These are phyloP conservation scores for Fusarium aywerte DNA, from an alignment of 2,329 filamentous ascomycete species.

Conservation along the genomic window DNA sequence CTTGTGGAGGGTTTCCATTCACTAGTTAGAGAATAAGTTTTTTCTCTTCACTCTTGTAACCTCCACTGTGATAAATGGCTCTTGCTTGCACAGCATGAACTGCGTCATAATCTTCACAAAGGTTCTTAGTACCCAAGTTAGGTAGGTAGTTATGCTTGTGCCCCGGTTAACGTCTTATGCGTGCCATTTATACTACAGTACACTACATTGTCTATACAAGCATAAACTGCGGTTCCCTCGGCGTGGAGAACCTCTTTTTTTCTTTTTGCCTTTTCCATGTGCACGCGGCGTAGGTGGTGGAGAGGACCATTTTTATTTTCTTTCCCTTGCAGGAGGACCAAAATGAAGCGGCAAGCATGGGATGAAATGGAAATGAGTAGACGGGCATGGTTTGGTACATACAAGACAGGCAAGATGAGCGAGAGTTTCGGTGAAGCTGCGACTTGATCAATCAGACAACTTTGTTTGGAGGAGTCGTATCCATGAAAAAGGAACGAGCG, in stretches of 20 bases:
- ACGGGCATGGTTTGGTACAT: slow-evolving; percentile 25
- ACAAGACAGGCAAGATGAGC: slow-evolving; percentile 23
- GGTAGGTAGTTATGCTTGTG: slow-evolving; percentile 20
- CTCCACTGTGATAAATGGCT: slow-evolving; percentile 10
- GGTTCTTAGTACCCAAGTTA: slow-evolving; percentile 12
- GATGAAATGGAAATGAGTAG: slow-evolving; percentile 43
- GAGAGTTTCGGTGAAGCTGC: slow-evolving; percentile 38
- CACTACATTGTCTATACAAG: neutral
- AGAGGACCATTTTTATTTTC: slow-evolving; percentile 30
- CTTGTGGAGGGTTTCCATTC: slow-evolving; percentile 11
- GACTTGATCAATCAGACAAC: slow-evolving; percentile 4
- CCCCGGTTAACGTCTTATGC: slow-evolving; percentile 21
- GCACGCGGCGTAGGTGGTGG: slow-evolving; percentile 11
- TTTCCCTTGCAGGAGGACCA: slow-evolving; percentile 42
- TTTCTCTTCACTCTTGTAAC: neutral
- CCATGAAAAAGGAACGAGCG: slow-evolving; percentile 17
- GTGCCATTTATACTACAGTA: slow-evolving; percentile 26
- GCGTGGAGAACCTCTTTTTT: slow-evolving; percentile 27
- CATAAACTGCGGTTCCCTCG: slow-evolving; percentile 9
- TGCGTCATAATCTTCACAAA: slow-evolving; percentile 38
- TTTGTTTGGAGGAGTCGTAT: slow-evolving; percentile 21
- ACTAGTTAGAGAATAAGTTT: slow-evolving; percentile 2
- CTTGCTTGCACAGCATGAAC: slow-evolving; percentile 21
- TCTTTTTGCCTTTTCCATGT: slow-evolving; percentile 1
- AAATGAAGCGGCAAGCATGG: slow-evolving; percentile 34